phyloP scores from a whole-genome alignment of 257 asterid species.

The Cordia subcordata region DNA sequence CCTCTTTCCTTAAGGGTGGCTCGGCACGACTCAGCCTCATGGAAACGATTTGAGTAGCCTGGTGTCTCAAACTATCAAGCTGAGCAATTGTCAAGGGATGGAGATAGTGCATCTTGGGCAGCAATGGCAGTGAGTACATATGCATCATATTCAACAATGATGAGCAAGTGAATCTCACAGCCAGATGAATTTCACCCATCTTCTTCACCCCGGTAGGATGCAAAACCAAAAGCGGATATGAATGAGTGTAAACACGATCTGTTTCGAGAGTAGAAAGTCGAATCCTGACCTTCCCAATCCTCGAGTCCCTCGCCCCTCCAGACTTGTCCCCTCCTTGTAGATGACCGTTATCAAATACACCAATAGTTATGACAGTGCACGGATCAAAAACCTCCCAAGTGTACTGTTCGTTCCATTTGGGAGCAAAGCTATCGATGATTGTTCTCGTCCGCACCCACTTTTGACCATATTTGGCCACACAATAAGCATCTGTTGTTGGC shows the following conservation, averaged over 20 bases:
- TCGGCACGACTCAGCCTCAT: slow-evolving; percentile 48
- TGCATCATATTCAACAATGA: slow-evolving; percentile 50
- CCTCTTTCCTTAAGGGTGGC: slow-evolving; percentile 48
- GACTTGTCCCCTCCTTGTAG: slow-evolving; percentile 43
- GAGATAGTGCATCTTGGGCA: slow-evolving; percentile 49
- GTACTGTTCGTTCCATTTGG: slow-evolving; percentile 49
- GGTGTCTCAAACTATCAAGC: slow-evolving; percentile 52
- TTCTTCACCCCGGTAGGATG: slow-evolving; percentile 48
- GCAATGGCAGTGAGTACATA: slow-evolving; percentile 42
- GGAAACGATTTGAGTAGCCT: slow-evolving; percentile 45
- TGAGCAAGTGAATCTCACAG: slow-evolving; percentile 42
- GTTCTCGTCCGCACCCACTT: slow-evolving; percentile 54
- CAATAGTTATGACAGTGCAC: slow-evolving; percentile 47
- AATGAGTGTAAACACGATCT: slow-evolving; percentile 45
- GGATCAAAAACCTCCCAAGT: slow-evolving; percentile 55
- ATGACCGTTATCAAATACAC: slow-evolving; percentile 47
- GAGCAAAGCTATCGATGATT: slow-evolving; percentile 41
- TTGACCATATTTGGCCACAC: slow-evolving; percentile 50
- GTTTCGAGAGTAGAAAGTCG: slow-evolving; percentile 50
- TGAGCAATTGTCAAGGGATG: slow-evolving; percentile 41
- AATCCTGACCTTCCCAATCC: slow-evolving; percentile 49
- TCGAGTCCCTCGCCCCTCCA: slow-evolving; percentile 36
- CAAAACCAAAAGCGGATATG: slow-evolving; percentile 42
- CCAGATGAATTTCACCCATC: slow-evolving; percentile 53
- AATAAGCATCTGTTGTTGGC: slow-evolving; percentile 48